Conservation (phyloP, 1,284 basidiomycete species). For the Pseudozyma sp. region DNA sequence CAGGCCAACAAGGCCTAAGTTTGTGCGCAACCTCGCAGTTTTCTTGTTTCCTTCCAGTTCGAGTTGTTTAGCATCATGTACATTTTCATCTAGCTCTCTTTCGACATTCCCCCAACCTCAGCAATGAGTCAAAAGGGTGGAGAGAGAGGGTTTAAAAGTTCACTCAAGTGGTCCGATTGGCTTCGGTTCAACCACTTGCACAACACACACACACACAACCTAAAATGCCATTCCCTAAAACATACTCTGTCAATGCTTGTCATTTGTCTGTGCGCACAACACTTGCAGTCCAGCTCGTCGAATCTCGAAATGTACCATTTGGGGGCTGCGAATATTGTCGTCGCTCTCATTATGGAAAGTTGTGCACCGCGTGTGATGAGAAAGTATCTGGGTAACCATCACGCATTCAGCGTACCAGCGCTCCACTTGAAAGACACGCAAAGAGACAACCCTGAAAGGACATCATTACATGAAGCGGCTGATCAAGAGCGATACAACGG, state of each 20-base stretch:
- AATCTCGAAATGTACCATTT: too few relatives aligned
- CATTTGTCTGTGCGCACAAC: neutral
- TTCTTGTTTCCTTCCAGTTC: neutral
- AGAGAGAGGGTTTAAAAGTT: conserved; percentile 1
- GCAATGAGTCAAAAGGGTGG: neutral
- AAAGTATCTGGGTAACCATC: too few relatives aligned
- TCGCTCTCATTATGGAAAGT: too few relatives aligned
- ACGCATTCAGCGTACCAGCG: too few relatives aligned
- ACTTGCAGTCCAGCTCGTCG: neutral
- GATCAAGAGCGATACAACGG: too few relatives aligned
- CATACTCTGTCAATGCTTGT: neutral
- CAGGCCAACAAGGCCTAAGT: conserved; percentile 49
- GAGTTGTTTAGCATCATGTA: conserved; percentile 19
- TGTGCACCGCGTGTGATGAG: too few relatives aligned
- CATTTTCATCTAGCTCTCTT: conserved; percentile 5
- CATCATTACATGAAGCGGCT: too few relatives aligned
- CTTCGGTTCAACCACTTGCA: neutral
- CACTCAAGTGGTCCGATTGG: neutral
- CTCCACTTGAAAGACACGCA: too few relatives aligned
- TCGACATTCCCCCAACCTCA: neutral
- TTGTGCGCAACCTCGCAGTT: neutral
- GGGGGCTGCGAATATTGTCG: too few relatives aligned
- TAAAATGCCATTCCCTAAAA: conserved; percentile 27
- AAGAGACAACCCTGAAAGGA: too few relatives aligned
- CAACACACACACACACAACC: conserved; percentile 14